Conservation (phyloP, 2,329 filamentous ascomycete genomes). For the Diplodia corticola region DNA sequence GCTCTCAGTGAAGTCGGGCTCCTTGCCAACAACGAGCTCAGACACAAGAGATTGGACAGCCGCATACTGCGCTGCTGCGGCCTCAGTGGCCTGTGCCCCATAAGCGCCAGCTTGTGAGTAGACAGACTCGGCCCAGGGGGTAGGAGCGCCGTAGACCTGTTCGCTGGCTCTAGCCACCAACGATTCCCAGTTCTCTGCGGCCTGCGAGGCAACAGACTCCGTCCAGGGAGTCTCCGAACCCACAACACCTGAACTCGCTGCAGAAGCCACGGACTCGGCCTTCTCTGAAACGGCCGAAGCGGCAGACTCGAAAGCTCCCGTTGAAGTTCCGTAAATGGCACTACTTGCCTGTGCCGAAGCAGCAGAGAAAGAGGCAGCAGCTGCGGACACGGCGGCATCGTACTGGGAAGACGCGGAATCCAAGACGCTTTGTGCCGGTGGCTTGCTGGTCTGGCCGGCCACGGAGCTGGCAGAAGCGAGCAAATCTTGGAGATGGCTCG, state of each 20-base stretch:
- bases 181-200: slow-evolving; percentile 64
- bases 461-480: slow-evolving; percentile 43
- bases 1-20: slow-evolving; percentile 79
- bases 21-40: slow-evolving; percentile 74
- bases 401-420: slow-evolving; percentile 49
- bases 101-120: slow-evolving; percentile 58
- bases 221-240: slow-evolving; percentile 27
- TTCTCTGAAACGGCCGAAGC: slow-evolving; percentile 51
- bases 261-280: slow-evolving; percentile 44
- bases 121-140: slow-evolving; percentile 48
- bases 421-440: slow-evolving; percentile 42
- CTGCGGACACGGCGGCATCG: slow-evolving; percentile 45
- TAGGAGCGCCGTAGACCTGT: slow-evolving; percentile 69
- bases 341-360: slow-evolving; percentile 46
- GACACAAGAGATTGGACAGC: slow-evolving; percentile 71
- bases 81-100: slow-evolving; percentile 62
- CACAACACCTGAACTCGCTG: slow-evolving; percentile 25
- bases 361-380: slow-evolving; percentile 43
- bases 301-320: slow-evolving; percentile 37
- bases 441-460: slow-evolving; percentile 36
- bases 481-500: slow-evolving; percentile 32
- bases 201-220: slow-evolving; percentile 43
- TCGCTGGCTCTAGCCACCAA: slow-evolving; percentile 66
- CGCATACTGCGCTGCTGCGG: slow-evolving; percentile 64
- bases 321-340: slow-evolving; percentile 47